These are phyloP conservation scores for Dioscorea dumetorum DNA, from an alignment of 106 monocot species.

Conservation along the genomic window DNA sequence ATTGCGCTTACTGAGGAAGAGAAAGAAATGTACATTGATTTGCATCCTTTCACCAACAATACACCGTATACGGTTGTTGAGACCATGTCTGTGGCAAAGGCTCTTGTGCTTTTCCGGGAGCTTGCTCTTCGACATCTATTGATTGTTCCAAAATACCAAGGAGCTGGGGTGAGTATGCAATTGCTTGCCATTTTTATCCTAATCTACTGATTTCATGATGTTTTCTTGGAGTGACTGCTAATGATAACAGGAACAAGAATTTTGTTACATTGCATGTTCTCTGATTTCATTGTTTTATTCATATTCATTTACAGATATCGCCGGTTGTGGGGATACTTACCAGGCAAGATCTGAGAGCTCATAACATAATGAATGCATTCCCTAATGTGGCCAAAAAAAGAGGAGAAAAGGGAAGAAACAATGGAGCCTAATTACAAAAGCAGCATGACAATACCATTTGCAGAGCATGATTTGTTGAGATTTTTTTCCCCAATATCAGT, in stretches of 20 bases:
- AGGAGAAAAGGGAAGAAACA: slow-evolving; percentile 11
- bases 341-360: slow-evolving; percentile 63
- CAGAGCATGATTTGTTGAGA: neutral
- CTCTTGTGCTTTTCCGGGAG: slow-evolving; percentile 57
- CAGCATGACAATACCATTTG: neutral
- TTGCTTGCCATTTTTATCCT: neutral
- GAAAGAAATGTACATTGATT: slow-evolving; percentile 61
- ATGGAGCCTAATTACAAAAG: neutral
- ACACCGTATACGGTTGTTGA: slow-evolving; percentile 86
- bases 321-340: slow-evolving; percentile 66
- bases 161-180: slow-evolving; percentile 39
- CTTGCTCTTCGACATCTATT: slow-evolving; percentile 50
- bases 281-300: neutral
- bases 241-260: no score
- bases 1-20: slow-evolving; percentile 37
- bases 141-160: slow-evolving; percentile 60
- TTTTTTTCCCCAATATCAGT: no score
- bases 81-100: slow-evolving; percentile 77
- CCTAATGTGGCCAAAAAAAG: slow-evolving; percentile 28
- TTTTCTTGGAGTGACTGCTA: neutral
- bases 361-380: slow-evolving; percentile 60
- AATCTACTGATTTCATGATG: neutral
- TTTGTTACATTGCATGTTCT: neutral
- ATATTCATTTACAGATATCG: slow-evolving; percentile 29
- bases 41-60: slow-evolving; percentile 58